These are phyloP conservation scores for Trichosporon sp. DNA, from an alignment of 1,284 basidiomycete genomes.

Conservation along the genomic window DNA sequence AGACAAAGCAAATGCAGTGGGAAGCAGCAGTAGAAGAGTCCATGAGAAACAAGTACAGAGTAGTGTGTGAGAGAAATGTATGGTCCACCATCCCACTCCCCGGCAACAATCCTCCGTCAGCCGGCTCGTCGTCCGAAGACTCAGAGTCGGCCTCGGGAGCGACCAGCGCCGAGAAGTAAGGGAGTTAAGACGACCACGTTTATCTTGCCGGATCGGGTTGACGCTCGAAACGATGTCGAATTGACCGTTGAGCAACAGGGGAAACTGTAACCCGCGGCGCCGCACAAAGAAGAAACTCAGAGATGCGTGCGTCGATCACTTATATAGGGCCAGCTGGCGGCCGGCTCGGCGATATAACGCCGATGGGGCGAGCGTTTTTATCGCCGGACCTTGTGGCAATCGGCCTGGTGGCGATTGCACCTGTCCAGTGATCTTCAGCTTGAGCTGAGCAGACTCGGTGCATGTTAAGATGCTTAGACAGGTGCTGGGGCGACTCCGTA, in stretches of 20 bases:
- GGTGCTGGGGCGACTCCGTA: too few species aligned
- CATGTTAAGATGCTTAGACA: too few species aligned
- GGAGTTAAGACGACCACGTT: constrained; percentile 4
- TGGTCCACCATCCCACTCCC: constrained; percentile 38
- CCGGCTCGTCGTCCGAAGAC: constrained; percentile 11
- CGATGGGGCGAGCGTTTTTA: neutral
- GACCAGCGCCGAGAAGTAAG: constrained; percentile 2
- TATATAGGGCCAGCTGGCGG: neutral
- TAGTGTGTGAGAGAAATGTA: constrained; percentile 27
- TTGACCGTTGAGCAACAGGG: constrained; percentile 36
- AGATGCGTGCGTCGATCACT: neutral
- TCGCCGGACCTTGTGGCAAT: neutral
- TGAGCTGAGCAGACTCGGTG: too few species aligned
- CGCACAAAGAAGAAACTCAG: constrained; percentile 16
- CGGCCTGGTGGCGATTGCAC: neutral
- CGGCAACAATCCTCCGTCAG: constrained; percentile 9
- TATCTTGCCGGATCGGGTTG: constrained; percentile 36
- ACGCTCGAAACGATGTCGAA: constrained; percentile 36
- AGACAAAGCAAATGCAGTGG: neutral
- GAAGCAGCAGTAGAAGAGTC: neutral
- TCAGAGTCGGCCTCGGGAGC: neutral
- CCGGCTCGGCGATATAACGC: neutral
- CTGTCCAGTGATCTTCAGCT: too few species aligned
- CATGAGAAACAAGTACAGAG: neutral
- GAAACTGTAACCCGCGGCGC: constrained; percentile 22